These are phyloP conservation scores for Candida nitratophila DNA, from an alignment of 805 yeast genomes.

Conservation along the genomic window DNA sequence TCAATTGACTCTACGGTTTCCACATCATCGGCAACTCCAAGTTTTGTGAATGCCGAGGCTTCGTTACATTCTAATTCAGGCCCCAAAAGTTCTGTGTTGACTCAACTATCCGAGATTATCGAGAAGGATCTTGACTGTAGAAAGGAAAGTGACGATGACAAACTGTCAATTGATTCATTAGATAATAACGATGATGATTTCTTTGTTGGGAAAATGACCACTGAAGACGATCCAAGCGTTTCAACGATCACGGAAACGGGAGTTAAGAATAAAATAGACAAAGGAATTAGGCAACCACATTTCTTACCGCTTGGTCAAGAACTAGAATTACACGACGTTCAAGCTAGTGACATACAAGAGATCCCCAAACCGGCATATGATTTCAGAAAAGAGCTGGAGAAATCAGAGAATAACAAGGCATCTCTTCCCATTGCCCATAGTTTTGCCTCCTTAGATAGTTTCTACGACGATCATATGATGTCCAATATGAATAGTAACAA, in stretches of 20 bases:
- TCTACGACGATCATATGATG: constrained; percentile 30
- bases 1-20: constrained; percentile 25
- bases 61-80: constrained; percentile 9
- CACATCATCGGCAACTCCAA: constrained; percentile 6
- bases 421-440: constrained; percentile 58
- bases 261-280: background rate
- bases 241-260: background rate
- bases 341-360: background rate
- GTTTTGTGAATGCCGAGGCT: constrained; percentile 10
- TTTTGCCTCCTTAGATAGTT: constrained; percentile 71
- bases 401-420: constrained; percentile 5
- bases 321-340: background rate
- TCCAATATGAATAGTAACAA: background rate
- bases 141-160: background rate
- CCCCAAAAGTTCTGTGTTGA: constrained; percentile 11
- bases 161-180: background rate
- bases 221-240: background rate
- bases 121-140: background rate
- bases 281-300: background rate
- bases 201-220: background rate
- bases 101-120: constrained; percentile 15
- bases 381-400: constrained; percentile 12
- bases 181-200: background rate
- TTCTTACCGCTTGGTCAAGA: background rate
- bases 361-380: constrained; percentile 7